Evolutionary conservation across 208 protist genomes (phyloP).

Genomic region (Acanthamoeba rhysodes): DNA sequence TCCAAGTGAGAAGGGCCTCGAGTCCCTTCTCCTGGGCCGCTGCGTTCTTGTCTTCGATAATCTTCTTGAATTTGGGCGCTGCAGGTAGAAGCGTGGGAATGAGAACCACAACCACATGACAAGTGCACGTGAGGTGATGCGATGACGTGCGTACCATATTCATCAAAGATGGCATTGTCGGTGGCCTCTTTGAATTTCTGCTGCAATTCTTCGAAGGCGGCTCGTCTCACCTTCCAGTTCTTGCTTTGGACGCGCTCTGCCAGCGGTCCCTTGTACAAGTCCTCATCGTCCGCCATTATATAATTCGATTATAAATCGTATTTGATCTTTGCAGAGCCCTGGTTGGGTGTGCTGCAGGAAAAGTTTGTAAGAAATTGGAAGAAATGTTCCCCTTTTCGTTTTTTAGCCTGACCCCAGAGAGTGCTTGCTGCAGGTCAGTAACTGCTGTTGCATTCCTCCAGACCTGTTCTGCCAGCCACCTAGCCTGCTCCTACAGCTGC

Average conservation of each 20-base stretch:
- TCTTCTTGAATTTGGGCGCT: conserved; percentile 77
- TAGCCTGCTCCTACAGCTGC: too few species aligned
- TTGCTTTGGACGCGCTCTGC: conserved; percentile 33
- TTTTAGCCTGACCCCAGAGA: too few species aligned
- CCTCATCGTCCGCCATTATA: conserved; percentile 71
- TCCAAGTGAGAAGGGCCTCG: conserved; percentile 63
- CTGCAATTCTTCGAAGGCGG: conserved; percentile 65
- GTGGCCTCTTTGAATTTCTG: conserved; percentile 70
- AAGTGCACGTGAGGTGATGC: not conserved
- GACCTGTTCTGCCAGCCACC: too few species aligned
- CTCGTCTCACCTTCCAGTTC: conserved; percentile 76
- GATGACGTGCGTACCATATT: conserved; percentile 39
- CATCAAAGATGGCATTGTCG: conserved; percentile 75
- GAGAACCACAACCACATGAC: too few species aligned
- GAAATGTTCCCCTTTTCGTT: too few species aligned
- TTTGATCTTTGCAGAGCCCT: too few species aligned
- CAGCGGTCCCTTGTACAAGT: conserved; percentile 54
- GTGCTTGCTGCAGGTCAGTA: too few species aligned
- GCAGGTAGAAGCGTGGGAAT: not conserved
- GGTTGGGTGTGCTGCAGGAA: too few species aligned
- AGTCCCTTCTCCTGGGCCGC: conserved; percentile 75
- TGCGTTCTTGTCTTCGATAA: conserved; percentile 75
- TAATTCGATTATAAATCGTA: too few species aligned
- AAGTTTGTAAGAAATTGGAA: too few species aligned
- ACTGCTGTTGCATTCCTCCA: too few species aligned